Evolutionary conservation across 495 filamentous ascomycete species (phyloP), one percentile per base, ranked within the genome.

Genomic region (Hypoxylon trugodes): DNA sequence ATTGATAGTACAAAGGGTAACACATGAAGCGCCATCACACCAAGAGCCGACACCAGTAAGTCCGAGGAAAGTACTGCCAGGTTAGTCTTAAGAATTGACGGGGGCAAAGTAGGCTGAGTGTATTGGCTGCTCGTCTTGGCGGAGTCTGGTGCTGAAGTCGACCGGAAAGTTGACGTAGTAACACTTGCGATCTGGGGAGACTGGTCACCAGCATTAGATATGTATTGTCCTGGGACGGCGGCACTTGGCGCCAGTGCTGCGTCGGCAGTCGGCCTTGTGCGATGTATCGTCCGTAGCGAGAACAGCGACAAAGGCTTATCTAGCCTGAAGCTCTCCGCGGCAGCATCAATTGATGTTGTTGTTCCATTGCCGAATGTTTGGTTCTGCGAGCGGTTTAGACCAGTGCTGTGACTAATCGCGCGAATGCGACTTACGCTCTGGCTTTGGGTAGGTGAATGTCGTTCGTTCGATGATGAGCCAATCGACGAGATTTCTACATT

Each of bases 331-430:
- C 21, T 13, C 41, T 54, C 32, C 1, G 18, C 22, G 12, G 4
- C 1, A 26, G 18, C 0, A 53, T 1, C 1, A 16, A 4, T 10
- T 35, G 26, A 9, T 4, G 8, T 12, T 28, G n/a, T 22, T 13
- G 26, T 36, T 13, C 42, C 26, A 16, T 32, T 21, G 8, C 15
- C n/a, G 35, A 7, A 4, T 4, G 10, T 40, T 19, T 25, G 6
- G 6, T 53, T 48, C 61, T 65, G 61, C 42, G 15, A 42, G 12
- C 1, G 30, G 48, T 26, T 55, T 59, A 54, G 48, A 35, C n/a
- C 25, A 8, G 3, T 4, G 21, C 16, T 16, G 3, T 5, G 12
- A 4, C 24, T 13, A 21, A 10, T 13, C 19, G 15, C 19, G 15
- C 18, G 10, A 46, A n/a, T 7, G 6, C 16, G 15, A 50, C 54